phyloP scores from a whole-genome alignment of 2,329 filamentous ascomycete species.

The Epichloe brachyelytri region DNA sequence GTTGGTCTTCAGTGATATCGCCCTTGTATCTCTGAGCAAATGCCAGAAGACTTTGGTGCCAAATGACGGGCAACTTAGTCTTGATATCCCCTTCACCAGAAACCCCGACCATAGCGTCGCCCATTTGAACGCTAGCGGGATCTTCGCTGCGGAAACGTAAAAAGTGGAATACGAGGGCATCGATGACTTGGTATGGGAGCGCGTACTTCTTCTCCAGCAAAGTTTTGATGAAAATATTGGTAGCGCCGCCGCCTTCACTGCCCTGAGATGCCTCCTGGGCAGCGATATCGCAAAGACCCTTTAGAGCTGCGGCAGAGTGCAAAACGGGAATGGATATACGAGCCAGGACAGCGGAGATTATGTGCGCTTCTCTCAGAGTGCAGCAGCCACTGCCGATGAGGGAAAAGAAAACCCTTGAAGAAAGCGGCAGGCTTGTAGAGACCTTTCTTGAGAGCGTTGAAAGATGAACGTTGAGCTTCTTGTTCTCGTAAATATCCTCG shows the following conservation, averaged over 20 bases:
- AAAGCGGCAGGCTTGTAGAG: conserved; percentile 92
- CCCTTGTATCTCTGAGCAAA: conserved; percentile 94
- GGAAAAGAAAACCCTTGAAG: conserved; percentile 89
- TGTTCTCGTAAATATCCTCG: conserved; percentile 85
- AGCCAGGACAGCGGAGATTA: conserved; percentile 74
- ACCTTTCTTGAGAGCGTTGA: conserved; percentile 81
- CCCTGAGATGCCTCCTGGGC: conserved; percentile 76
- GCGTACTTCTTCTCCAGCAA: conserved; percentile 96
- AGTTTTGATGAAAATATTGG: conserved; percentile 89
- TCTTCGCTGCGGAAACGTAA: conserved; percentile 69
- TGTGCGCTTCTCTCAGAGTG: conserved; percentile 82
- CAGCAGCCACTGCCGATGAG: conserved; percentile 76
- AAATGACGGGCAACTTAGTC: conserved; percentile 74
- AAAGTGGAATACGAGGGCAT: conserved; percentile 93
- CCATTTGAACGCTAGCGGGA: conserved; percentile 37
- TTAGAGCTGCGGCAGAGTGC: conserved; percentile 82
- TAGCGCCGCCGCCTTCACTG: conserved; percentile 77
- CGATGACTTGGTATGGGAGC: conserved; percentile 85
- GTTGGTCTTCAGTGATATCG: conserved; percentile 89
- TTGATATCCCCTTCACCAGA: conserved; percentile 34
- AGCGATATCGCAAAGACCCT: conserved; percentile 86
- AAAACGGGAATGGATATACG: conserved; percentile 80
- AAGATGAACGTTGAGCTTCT: conserved; percentile 89
- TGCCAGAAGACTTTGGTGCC: conserved; percentile 85
- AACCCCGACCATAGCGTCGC: conserved; percentile 39